phyloP scores from a whole-genome alignment of 495 filamentous ascomycete species.

The Cercophora newfieldiana region DNA sequence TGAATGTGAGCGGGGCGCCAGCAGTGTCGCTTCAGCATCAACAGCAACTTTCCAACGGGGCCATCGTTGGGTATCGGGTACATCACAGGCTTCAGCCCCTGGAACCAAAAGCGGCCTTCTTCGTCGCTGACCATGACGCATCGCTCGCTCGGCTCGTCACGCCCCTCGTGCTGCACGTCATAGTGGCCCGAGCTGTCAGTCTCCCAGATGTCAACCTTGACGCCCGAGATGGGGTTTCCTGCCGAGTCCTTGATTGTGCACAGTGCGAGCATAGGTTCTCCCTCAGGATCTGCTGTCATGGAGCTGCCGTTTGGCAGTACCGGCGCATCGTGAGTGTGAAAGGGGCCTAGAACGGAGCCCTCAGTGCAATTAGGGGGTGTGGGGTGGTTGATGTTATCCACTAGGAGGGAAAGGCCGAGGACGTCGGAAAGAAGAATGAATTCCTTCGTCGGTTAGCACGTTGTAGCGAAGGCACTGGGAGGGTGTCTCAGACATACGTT shows the following conservation, averaged over 20 bases:
- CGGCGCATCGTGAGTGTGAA: constrained; percentile 88
- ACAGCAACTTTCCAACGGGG: constrained; percentile 78
- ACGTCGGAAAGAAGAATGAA: constrained; percentile 94
- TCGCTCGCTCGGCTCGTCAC: constrained; percentile 73
- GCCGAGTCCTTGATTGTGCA: constrained; percentile 71
- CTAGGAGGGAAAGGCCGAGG: constrained; percentile 83
- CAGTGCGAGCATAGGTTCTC: constrained; percentile 71
- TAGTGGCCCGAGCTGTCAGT: constrained; percentile 85
- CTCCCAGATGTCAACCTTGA: constrained; percentile 92
- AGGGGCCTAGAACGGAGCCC: constrained; percentile 87
- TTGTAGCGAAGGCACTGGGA: not conserved
- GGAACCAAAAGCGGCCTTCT: constrained; percentile 83
- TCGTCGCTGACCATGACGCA: constrained; percentile 72
- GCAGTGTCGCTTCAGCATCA: constrained; percentile 69
- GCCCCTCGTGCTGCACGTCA: constrained; percentile 79
- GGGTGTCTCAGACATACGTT: constrained; percentile 23
- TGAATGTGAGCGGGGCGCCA: constrained; percentile 89
- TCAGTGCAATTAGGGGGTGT: constrained; percentile 76
- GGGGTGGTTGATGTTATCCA: constrained; percentile 90
- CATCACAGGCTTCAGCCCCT: constrained; percentile 80
- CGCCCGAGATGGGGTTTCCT: constrained; percentile 66
- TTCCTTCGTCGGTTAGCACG: constrained; percentile 55
- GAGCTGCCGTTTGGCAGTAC: constrained; percentile 59
- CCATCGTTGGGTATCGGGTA: constrained; percentile 92
- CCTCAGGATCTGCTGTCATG: constrained; percentile 72